Conservation (phyloP, 2,329 filamentous ascomycete species). For the Colletotrichum magnum region DNA sequence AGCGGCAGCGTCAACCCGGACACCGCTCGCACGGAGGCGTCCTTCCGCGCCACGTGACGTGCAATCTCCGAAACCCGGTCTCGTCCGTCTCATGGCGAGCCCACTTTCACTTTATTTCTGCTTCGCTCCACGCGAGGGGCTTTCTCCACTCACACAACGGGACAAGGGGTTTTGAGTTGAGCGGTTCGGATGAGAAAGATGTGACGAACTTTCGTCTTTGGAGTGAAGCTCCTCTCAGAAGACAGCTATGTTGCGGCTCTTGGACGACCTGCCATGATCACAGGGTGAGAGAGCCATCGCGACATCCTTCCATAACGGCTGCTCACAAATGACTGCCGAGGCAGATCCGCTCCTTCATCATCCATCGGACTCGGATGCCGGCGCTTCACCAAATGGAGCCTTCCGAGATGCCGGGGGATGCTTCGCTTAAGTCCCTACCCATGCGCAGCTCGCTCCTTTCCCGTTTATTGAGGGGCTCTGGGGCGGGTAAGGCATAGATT, state of each 20-base stretch:
- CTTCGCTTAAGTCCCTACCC: background rate
- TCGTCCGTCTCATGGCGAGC: slow-evolving; percentile 23
- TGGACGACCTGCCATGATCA: background rate
- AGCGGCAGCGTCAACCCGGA: background rate
- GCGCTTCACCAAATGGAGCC: background rate
- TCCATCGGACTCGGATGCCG: slow-evolving; percentile 12
- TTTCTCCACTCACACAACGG: slow-evolving; percentile 8
- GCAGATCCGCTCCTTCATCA: background rate
- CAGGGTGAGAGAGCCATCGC: background rate
- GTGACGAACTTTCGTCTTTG: background rate
- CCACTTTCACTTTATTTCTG: slow-evolving; percentile 30
- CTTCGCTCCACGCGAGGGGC: background rate
- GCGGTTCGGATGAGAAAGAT: slow-evolving; percentile 10
- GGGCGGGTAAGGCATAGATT: slow-evolving; percentile 31
- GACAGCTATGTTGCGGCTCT: background rate
- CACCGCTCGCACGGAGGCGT: slow-evolving; percentile 7
- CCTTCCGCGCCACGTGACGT: slow-evolving; percentile 25
- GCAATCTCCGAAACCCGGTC: slow-evolving; percentile 24
- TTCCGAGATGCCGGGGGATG: background rate
- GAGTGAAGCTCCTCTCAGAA: background rate
- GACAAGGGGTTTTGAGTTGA: too few species aligned
- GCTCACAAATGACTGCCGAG: too few species aligned
- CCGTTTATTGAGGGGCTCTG: slow-evolving; percentile 25
- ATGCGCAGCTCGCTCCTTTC: slow-evolving; percentile 16
- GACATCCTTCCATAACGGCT: background rate